A percentile compares a stretch with the other conserved stretches of the same genome.
phyloP scores from a whole-genome alignment of 768 basidiomycete genomes.

The Naematelia aurantialba region DNA sequence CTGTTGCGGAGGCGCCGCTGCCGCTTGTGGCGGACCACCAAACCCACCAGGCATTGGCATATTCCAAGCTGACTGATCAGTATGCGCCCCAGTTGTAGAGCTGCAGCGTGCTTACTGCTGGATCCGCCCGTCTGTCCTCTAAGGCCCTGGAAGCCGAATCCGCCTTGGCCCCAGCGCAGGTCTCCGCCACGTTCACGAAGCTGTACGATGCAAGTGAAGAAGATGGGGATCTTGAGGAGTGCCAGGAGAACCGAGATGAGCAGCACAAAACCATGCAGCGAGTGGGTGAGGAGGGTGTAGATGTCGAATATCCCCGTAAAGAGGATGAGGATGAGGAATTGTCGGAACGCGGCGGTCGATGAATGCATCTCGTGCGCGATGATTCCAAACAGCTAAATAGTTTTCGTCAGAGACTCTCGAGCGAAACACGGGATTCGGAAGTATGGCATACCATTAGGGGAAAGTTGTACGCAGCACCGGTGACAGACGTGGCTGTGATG shows the following conservation, averaged over 20 bases:
- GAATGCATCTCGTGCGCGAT: conserved; percentile 35
- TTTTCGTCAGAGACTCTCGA: conserved; percentile 2
- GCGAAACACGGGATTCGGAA: background rate
- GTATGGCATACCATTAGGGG: conserved; percentile 30
- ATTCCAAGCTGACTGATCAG: conserved; percentile 28
- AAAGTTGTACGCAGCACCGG: conserved; percentile 35
- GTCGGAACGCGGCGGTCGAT: conserved; percentile 23
- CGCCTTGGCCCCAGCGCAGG: conserved; percentile 15
- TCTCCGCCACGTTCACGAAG: conserved; percentile 30
- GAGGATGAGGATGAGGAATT: conserved; percentile 34
- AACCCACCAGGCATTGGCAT: conserved; percentile 37
- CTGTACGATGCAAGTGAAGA: conserved; percentile 23
- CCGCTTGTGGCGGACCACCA: conserved; percentile 1
- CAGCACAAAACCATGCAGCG: conserved; percentile 18
- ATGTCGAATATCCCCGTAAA: conserved; percentile 35
- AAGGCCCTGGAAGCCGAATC: conserved; percentile 16
- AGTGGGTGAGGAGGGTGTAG: conserved; percentile 22
- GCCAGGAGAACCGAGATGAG: conserved; percentile 26
- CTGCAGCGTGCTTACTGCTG: conserved; percentile 17
- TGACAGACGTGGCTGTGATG: conserved; percentile 16
- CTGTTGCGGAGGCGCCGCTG: background rate
- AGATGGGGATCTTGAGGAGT: conserved; percentile 34
- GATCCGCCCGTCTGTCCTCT: conserved; percentile 6
- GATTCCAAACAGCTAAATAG: conserved; percentile 35
- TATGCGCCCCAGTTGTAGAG: too few species aligned